Evolutionary conservation across 768 basidiomycete species (phyloP).

Genomic region (Leccinum longicurvipes): DNA sequence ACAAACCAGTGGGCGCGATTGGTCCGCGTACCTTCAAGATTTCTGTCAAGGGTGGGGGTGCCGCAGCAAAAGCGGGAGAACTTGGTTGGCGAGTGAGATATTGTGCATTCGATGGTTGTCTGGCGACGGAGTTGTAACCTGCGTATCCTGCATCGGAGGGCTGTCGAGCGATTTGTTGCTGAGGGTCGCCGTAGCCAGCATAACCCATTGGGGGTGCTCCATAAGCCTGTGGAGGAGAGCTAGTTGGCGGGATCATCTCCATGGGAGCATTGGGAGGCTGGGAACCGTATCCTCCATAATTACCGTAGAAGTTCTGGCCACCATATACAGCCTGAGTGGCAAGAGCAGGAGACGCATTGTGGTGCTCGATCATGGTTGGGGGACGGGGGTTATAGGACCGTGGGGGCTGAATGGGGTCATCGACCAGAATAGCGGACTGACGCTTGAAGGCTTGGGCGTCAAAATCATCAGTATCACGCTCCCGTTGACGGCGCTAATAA

Average conservation of each 20-base stretch:
- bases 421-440: constrained; percentile 56
- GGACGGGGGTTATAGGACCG: constrained; percentile 52
- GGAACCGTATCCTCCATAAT: constrained; percentile 25
- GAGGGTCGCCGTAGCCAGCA: constrained; percentile 26
- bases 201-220: constrained; percentile 18
- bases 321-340: constrained; percentile 16
- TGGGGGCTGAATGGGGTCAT: constrained; percentile 45
- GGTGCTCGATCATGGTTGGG: constrained; percentile 62
- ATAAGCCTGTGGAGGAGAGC: constrained; percentile 23
- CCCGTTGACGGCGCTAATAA: constrained; percentile 42
- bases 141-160: constrained; percentile 17
- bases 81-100: constrained; percentile 24
- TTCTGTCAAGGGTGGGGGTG: too few relatives aligned
- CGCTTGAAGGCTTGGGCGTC: constrained; percentile 58
- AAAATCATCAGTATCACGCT: constrained; percentile 42
- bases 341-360: constrained; percentile 32
- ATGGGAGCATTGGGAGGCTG: constrained; percentile 14
- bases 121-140: constrained; percentile 22
- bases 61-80: constrained; percentile 2
- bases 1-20: too few relatives aligned
- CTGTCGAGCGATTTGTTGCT: constrained; percentile 21
- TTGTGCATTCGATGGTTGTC: constrained; percentile 22
- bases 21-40: too few relatives aligned
- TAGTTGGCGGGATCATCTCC: constrained; percentile 13
- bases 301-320: constrained; percentile 26